A percentile compares a stretch with the other conserved stretches of the same genome.
Conservation (phyloP, 225 moss, liverwort and hornwort species). For the Marchantia paleacea region DNA sequence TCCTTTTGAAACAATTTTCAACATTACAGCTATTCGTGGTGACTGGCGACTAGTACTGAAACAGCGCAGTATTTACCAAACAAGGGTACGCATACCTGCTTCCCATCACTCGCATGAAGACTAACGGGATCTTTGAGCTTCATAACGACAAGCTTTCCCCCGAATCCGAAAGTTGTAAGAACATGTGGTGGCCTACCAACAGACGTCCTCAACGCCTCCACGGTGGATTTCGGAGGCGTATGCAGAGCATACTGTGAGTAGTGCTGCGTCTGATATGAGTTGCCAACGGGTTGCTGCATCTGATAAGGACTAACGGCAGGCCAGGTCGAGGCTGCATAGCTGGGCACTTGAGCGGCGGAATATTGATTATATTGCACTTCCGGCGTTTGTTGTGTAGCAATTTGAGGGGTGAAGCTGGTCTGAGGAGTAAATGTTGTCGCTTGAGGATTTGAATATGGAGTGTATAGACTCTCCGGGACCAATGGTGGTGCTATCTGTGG, state of each 20-base stretch:
- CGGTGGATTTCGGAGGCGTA: constrained; percentile 64
- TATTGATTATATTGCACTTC: constrained; percentile 24
- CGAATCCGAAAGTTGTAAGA: constrained; percentile 70
- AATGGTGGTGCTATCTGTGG: constrained; percentile 13
- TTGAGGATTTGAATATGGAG: constrained; percentile 13
- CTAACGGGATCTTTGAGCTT: constrained; percentile 71
- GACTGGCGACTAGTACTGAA: background rate
- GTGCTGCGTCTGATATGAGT: constrained; percentile 41
- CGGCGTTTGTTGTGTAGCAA: constrained; percentile 16
- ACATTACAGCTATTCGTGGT: background rate
- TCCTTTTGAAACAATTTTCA: background rate
- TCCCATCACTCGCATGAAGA: constrained; percentile 70
- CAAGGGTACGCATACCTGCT: constrained; percentile 48
- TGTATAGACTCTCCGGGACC: constrained; percentile 19
- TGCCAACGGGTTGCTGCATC: constrained; percentile 44
- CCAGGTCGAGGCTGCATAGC: constrained; percentile 14
- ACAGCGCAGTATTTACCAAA: background rate
- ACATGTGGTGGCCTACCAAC: constrained; percentile 74
- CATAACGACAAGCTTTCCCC: constrained; percentile 75
- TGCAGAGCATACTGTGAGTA: constrained; percentile 45
- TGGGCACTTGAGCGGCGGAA: constrained; percentile 19
- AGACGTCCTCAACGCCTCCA: constrained; percentile 79
- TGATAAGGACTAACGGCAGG: background rate
- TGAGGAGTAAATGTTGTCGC: constrained; percentile 2
- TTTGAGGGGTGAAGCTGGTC: background rate